phyloP scores from a whole-genome alignment of 1,139 yeast genomes.

The Magnusiomyces paraingens region DNA sequence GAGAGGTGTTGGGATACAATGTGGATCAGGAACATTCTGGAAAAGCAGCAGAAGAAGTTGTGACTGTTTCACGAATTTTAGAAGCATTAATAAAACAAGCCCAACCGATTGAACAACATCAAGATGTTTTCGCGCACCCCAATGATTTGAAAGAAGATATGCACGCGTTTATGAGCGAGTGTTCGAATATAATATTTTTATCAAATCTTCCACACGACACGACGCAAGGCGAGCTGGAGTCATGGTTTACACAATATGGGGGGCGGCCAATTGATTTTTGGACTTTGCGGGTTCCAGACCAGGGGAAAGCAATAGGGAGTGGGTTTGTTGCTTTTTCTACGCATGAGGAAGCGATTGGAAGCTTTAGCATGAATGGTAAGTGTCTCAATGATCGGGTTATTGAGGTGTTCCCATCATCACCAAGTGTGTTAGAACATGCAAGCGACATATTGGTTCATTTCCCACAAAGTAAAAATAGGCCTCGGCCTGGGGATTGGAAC shows the following conservation, averaged over 20 bases:
- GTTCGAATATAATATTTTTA: slow-evolving; percentile 71
- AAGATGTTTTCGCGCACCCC: slow-evolving; percentile 60
- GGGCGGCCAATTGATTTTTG: slow-evolving; percentile 85
- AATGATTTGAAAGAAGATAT: slow-evolving; percentile 70
- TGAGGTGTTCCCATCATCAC: slow-evolving; percentile 84
- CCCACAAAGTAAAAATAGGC: slow-evolving; percentile 83
- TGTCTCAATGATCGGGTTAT: slow-evolving; percentile 65
- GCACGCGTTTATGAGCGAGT: slow-evolving; percentile 58
- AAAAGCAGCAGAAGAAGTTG: slow-evolving; percentile 34
- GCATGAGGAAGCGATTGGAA: slow-evolving; percentile 81
- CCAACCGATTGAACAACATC: slow-evolving; percentile 46
- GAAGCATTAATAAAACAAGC: slow-evolving; percentile 50
- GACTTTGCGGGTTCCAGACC: slow-evolving; percentile 63
- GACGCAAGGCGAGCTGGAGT: slow-evolving; percentile 83
- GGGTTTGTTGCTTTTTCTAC: slow-evolving; percentile 83
- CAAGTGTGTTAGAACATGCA: slow-evolving; percentile 70
- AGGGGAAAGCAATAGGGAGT: slow-evolving; percentile 44
- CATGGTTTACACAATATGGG: slow-evolving; percentile 86
- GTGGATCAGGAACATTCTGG: slow-evolving; percentile 14
- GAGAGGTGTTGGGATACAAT: background rate
- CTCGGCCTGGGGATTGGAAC: slow-evolving; percentile 97
- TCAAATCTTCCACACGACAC: slow-evolving; percentile 77
- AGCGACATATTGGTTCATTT: slow-evolving; percentile 75
- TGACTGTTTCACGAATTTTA: slow-evolving; percentile 41
- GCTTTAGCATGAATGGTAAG: slow-evolving; percentile 69